Conservation (phyloP, 331 rosid genomes). For the Malus hybrid region DNA sequence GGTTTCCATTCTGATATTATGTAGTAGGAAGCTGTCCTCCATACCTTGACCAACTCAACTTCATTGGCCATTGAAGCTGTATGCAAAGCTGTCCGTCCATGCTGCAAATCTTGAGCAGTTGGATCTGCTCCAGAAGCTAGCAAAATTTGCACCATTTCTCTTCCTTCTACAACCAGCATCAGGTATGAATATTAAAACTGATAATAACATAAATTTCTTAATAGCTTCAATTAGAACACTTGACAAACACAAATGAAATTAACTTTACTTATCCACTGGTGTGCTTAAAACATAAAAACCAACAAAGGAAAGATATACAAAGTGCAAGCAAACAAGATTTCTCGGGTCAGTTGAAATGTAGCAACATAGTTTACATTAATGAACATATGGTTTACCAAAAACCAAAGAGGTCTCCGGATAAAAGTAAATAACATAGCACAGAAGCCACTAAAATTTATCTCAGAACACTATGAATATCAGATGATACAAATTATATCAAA, state of each 20-base stretch:
- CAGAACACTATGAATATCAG: not conserved
- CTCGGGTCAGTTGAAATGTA: not conserved
- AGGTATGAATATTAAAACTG: constrained; percentile 10
- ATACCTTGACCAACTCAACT: constrained; percentile 80
- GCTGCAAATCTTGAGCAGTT: constrained; percentile 78
- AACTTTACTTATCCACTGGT: not conserved
- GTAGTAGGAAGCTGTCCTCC: constrained; percentile 12
- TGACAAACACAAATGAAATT: not conserved
- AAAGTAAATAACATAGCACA: not conserved
- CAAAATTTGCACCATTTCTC: constrained; percentile 81
- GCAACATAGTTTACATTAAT: not conserved
- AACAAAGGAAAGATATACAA: not conserved
- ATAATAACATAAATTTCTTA: not conserved
- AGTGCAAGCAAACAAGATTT: not conserved
- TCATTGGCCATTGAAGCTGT: constrained; percentile 89
- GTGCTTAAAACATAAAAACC: not conserved
- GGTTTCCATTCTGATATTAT: constrained; percentile 2
- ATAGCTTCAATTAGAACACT: not conserved
- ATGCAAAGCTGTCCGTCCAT: constrained; percentile 94
- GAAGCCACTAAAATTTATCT: not conserved
- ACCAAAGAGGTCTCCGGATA: not conserved
- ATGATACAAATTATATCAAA: not conserved
- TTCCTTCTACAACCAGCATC: constrained; percentile 57
- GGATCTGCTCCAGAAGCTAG: constrained; percentile 94
- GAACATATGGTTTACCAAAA: not conserved